Evolutionary conservation across 1,284 basidiomycete species (phyloP).

Genomic region (Sporisorium iseilematis-ciliati): DNA sequence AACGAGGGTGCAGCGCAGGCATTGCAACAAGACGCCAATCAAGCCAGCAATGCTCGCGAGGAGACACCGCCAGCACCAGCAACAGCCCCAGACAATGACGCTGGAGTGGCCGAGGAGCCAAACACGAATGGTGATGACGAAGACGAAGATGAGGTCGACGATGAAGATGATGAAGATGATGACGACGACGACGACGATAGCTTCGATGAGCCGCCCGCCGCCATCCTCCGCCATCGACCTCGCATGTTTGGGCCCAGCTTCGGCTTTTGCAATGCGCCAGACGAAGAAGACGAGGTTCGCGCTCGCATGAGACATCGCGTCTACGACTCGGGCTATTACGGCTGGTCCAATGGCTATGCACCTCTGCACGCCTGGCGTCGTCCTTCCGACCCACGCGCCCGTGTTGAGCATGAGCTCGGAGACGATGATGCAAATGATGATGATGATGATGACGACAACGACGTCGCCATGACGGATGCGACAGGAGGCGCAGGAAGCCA

Average conservation of each 20-base stretch:
- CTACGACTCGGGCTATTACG: slow-evolving; percentile 49
- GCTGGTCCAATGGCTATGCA: slow-evolving; percentile 41
- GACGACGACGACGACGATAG: slow-evolving; percentile 21
- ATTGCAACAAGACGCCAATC: background rate
- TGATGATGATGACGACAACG: slow-evolving; percentile 1
- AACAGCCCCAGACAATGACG: background rate
- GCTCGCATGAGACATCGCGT: slow-evolving; percentile 41
- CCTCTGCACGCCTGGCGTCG: slow-evolving; percentile 45
- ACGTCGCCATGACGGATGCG: slow-evolving; percentile 16
- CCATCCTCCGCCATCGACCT: slow-evolving; percentile 29
- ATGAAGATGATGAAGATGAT: slow-evolving; percentile 5
- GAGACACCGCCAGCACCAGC: background rate
- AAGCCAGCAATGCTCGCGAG: background rate
- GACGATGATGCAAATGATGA: slow-evolving; percentile 13
- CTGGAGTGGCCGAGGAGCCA: background rate
- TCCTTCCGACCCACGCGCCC: slow-evolving; percentile 1
- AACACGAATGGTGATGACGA: background rate
- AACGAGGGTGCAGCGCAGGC: slow-evolving; percentile 23
- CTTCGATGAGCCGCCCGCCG: slow-evolving; percentile 41
- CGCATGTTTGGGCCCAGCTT: slow-evolving; percentile 46
- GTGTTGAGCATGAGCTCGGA: slow-evolving; percentile 6
- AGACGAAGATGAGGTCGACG: background rate
- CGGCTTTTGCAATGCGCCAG: slow-evolving; percentile 40
- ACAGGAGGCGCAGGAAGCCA: slow-evolving; percentile 8
- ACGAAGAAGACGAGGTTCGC: slow-evolving; percentile 43